Evolutionary conservation across 768 basidiomycete species (phyloP), one percentile per base, ranked within the genome.

Genomic region (Mrakia gelida): DNA sequence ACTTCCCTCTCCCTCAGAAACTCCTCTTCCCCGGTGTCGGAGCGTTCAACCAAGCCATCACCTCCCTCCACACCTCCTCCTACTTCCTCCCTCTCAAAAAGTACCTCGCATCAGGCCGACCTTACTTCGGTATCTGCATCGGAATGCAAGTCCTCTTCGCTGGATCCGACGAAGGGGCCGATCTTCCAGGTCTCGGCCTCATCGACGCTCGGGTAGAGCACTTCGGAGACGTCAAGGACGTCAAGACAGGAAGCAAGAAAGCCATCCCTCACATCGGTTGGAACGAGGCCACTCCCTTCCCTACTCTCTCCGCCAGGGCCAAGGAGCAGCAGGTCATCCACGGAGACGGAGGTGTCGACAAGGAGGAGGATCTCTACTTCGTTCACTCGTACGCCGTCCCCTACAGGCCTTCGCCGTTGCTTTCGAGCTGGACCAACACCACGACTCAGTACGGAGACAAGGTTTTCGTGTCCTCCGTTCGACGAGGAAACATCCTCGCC

Each of bases 1-100:
- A n/a, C 30, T 23, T 43, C 52, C 16, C 38, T 43, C 26, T 63
- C 18, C 13, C 34, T 38, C 82, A 99, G 97, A 91, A 89, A 85
- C 90, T 99, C 83, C 88, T 99, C 81, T 98, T 99, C 84, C 97
- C 97, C 68, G 97, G 97, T 10, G 96, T 98, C 67, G 97, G 97
- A 26, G 90, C 94, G 3, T 98, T 98, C 83, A 91, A 91, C 71
- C 90, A 91, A 28, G 96, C 96, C 16, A 91, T 97, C 81, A 87
- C 88, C 71, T 90, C 92, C 76, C 89, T 99, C 72, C 85, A 86
- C 23, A 84, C 87, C 26, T 90, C 90, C 79, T 93, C 92, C 30
- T 88, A 95, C 78, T 87, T 92, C 52, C 89, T 92, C 80, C 94
- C 93, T 34, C 87, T 99, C 76, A 88, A 88, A 79, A 85, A 88